Percentiles rank a stretch among this genome's conserved stretches.
Conservation (phyloP, 2,329 filamentous ascomycete species). For the Pseudogymnoascus sp. region DNA sequence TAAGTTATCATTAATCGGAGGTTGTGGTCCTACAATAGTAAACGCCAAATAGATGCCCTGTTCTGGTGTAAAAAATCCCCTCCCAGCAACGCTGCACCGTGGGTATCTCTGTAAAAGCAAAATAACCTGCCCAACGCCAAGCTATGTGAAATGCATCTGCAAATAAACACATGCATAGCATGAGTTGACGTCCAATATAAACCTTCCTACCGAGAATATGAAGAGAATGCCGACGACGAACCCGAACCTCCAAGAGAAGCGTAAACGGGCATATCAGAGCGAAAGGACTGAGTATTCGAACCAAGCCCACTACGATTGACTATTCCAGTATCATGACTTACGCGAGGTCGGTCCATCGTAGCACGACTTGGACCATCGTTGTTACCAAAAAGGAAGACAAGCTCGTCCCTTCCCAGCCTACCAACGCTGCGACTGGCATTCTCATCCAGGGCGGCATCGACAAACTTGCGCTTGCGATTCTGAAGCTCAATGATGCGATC, state of each 20-base stretch:
- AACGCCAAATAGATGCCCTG: neutral
- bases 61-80: neutral
- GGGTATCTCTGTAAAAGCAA: constrained; percentile 6
- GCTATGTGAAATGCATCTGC: neutral
- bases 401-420: constrained; percentile 58
- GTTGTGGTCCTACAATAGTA: neutral
- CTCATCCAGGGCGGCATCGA: constrained; percentile 76
- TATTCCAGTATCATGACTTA: neutral
- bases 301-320: neutral
- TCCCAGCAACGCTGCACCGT: neutral
- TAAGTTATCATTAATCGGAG: neutral
- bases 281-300: neutral
- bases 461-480: constrained; percentile 68
- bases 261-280: neutral
- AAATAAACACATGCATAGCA: neutral
- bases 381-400: constrained; percentile 59
- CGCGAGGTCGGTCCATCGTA: neutral
- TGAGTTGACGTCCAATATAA: neutral
- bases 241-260: neutral
- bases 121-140: neutral
- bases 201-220: neutral
- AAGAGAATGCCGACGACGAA: neutral
- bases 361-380: neutral
- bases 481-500: constrained; percentile 78
- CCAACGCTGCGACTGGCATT: constrained; percentile 60